A percentile compares a stretch with the other conserved stretches of the same genome.
These are phyloP conservation scores for Pseudocercospora fuligena DNA, from an alignment of 2,329 filamentous ascomycete genomes.

Conservation along the genomic window DNA sequence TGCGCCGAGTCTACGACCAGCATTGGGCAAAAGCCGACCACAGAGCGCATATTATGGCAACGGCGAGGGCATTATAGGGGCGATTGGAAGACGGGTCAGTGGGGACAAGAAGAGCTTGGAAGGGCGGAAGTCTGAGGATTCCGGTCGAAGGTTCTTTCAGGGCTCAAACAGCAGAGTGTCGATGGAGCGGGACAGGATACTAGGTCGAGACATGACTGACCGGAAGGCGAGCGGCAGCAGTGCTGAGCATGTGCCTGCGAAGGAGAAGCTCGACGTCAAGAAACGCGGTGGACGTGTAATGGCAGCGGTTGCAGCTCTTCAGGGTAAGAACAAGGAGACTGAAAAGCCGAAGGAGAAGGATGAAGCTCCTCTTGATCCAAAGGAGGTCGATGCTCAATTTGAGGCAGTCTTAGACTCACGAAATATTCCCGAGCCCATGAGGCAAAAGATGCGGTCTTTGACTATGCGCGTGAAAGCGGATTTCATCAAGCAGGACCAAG, in stretches of 20 bases:
- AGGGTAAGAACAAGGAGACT: conserved; percentile 55
- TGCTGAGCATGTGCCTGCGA: conserved; percentile 36
- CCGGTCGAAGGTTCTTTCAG: conserved; percentile 23
- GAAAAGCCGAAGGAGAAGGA: conserved; percentile 42
- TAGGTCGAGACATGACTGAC: conserved; percentile 36
- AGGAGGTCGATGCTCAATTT: conserved; percentile 66
- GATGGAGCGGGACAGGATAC: conserved; percentile 29
- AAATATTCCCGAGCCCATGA: conserved; percentile 91
- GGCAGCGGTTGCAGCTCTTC: conserved; percentile 67
- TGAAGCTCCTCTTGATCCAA: conserved; percentile 55
- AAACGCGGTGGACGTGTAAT: conserved; percentile 63
- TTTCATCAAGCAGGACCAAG: conserved; percentile 86
- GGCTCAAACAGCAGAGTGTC: conserved; percentile 27
- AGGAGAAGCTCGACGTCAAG: conserved; percentile 39
- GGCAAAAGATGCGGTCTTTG: conserved; percentile 91
- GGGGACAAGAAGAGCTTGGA: conserved; percentile 33
- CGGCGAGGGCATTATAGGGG: conserved; percentile 31
- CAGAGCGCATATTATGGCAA: conserved; percentile 33
- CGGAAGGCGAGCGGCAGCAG: conserved; percentile 45
- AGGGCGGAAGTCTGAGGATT: conserved; percentile 34
- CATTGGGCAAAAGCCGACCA: conserved; percentile 39
- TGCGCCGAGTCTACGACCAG: conserved; percentile 53
- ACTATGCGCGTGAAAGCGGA: conserved; percentile 92
- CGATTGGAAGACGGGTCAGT: conserved; percentile 37
- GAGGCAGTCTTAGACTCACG: conserved; percentile 73